Base-by-base conservation (phyloP, 371 early-diverging fungal genomes). In the Mortierella sp. region DNA sequence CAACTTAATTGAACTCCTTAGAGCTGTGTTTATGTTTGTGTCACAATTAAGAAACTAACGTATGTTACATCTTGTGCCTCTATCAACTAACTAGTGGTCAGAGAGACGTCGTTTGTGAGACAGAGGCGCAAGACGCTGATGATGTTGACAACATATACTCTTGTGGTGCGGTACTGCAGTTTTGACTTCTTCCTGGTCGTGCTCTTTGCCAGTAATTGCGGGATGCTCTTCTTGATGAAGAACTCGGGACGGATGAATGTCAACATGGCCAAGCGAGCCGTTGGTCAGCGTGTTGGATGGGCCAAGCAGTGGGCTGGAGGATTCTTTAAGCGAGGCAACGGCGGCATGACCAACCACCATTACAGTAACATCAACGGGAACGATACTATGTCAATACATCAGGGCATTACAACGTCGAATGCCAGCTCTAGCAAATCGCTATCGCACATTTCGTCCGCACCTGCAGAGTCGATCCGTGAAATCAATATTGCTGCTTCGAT, bases 251-350 rank as follows among this genome's bases (percentile, higher is more conserved):
- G 87, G 34, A 84, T 91, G 79, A 91, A 90, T 71, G 88, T 91
- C 16, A 89, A 86, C 48, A 88, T 91, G 89, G 90, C 91, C 60
- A 91, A 91, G 79, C 79, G 90, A 71, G 88, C 90, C 13, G 90
- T 90, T 14, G 87, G 90, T 42, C 89, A 91, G 72, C 88, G 91
- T 44, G 89, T 90, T 24, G 88, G 88, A 13, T 91, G 90, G 89
- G 90, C 90, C 0, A 89, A 89, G 68, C 90, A 90, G 74, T 91
- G 91, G 91, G 90, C 90, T 9, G 91, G 91, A 48, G 78, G 89
- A 4, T 77, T 90, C 26, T 89, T 90, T 54, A 74, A 71, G 52
- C 70, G 82, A 70, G 80, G 78, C 60, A 63, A 63, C 34, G 14
- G 63, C 8, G 63, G 63, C 16, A 78, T 45, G 16, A 77, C 31